Evolutionary conservation across 1,139 yeast species (phyloP).

Genomic region (Zhuliangozyma blackwelliae): DNA sequence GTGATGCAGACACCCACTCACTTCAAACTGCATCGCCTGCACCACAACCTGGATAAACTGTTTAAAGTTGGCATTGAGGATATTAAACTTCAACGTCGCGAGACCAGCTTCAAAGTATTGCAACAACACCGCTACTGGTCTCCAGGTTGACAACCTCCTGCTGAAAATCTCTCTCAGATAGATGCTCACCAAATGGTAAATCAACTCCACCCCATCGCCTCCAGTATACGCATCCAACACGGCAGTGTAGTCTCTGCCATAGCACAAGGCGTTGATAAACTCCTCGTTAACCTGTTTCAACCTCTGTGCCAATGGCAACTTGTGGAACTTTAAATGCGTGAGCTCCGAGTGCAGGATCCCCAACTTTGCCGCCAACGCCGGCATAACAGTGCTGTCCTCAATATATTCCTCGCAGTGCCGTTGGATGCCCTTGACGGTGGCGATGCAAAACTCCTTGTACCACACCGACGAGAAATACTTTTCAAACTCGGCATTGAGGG

Average conservation of each 20-base stretch:
- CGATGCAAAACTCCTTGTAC: slow-evolving; percentile 28
- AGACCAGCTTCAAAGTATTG: slow-evolving; percentile 18
- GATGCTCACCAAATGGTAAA: slow-evolving; percentile 29
- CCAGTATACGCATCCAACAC: slow-evolving; percentile 23
- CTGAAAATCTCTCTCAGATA: slow-evolving; percentile 21
- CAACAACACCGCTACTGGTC: slow-evolving; percentile 19
- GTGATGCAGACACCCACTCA: too few species aligned
- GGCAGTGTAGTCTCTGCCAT: slow-evolving; percentile 14
- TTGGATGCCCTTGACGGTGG: slow-evolving; percentile 23
- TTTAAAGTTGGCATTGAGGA: slow-evolving; percentile 6
- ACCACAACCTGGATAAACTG: not conserved
- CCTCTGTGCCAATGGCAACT: slow-evolving; percentile 19
- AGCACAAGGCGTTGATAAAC: slow-evolving; percentile 20
- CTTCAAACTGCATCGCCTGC: too few species aligned
- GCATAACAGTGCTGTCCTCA: slow-evolving; percentile 15
- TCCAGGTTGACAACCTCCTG: slow-evolving; percentile 27
- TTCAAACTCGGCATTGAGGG: slow-evolving; percentile 26
- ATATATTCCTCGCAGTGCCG: slow-evolving; percentile 16
- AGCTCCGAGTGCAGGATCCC: slow-evolving; percentile 27
- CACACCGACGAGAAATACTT: slow-evolving; percentile 19
- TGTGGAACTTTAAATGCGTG: slow-evolving; percentile 24
- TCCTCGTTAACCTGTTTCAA: slow-evolving; percentile 27
- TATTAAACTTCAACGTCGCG: slow-evolving; percentile 16
- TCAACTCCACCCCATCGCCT: slow-evolving; percentile 18
- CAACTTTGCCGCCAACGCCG: slow-evolving; percentile 20